Conservation (phyloP, 805 yeast species). For the Candida andamanensis region DNA sequence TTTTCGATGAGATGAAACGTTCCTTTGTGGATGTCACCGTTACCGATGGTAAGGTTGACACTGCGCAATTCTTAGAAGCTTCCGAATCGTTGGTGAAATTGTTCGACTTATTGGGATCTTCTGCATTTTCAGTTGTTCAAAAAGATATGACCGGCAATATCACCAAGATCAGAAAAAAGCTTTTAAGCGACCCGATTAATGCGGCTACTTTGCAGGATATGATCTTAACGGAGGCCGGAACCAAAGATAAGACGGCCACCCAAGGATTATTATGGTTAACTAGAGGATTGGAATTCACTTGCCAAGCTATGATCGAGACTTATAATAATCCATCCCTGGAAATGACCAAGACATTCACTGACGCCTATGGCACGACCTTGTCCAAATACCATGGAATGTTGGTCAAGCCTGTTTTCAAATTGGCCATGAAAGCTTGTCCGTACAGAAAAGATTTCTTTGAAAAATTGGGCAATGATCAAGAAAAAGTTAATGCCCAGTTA, state of each 20-base stretch:
- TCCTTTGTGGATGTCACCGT: constrained; percentile 75
- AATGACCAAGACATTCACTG: constrained; percentile 72
- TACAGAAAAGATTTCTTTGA: constrained; percentile 80
- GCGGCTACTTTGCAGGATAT: constrained; percentile 73
- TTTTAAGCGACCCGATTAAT: constrained; percentile 57
- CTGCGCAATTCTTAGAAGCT: constrained; percentile 76
- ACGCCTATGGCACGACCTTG: constrained; percentile 77
- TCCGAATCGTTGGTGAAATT: constrained; percentile 77
- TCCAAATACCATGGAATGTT: constrained; percentile 77
- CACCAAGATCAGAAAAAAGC: constrained; percentile 62
- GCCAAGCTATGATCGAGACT: constrained; percentile 80
- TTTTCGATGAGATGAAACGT: constrained; percentile 72
- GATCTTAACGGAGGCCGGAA: constrained; percentile 64
- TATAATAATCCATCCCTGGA: constrained; percentile 59
- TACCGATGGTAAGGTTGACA: constrained; percentile 54
- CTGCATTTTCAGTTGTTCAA: constrained; percentile 82
- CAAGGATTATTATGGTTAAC: constrained; percentile 87
- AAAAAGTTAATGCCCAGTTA: constrained; percentile 60
- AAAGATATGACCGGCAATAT: constrained; percentile 86
- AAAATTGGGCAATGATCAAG: constrained; percentile 75
- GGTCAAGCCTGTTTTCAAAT: constrained; percentile 79
- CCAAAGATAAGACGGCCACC: constrained; percentile 72
- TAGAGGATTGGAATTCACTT: constrained; percentile 86
- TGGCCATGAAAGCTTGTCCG: constrained; percentile 95
- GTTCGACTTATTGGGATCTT: constrained; percentile 77